Conservation (phyloP, 306 rosid genomes). For the Mucuna pruriens region DNA sequence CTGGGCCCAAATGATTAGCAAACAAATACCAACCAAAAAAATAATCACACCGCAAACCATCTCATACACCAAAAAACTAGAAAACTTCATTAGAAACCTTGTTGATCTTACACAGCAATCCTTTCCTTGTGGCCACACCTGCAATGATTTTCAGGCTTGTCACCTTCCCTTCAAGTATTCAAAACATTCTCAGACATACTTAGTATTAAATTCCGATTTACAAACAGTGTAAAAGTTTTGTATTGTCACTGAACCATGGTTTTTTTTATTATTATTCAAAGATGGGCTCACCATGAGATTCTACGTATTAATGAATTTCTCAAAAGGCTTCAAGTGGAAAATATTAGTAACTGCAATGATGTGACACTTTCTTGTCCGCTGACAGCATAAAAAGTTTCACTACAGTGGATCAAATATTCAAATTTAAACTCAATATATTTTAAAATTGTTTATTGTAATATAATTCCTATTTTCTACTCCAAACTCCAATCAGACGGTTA, state of each 20-base stretch:
- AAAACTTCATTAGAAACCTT: conserved; percentile 24
- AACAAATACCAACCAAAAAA: conserved; percentile 35
- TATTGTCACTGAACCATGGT: neutral
- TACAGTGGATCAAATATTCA: neutral
- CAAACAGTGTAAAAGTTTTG: neutral
- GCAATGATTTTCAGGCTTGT: conserved; percentile 34
- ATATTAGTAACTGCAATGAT: neutral
- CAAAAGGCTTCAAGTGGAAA: neutral
- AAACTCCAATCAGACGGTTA: neutral
- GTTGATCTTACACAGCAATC: conserved; percentile 20
- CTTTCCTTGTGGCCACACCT: conserved; percentile 31
- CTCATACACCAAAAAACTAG: neutral
- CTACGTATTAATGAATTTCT: neutral
- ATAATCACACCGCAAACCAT: conserved; percentile 42
- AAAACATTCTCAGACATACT: conserved; percentile 24
- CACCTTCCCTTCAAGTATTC: conserved; percentile 30
- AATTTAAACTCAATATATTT: neutral
- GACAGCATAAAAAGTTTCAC: neutral
- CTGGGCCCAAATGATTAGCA: conserved; percentile 25
- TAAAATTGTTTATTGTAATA: neutral
- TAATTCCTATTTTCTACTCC: neutral
- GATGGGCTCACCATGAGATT: neutral
- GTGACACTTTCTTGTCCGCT: neutral
- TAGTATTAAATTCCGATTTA: neutral
- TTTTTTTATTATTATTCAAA: too few species aligned